Base-by-base conservation (phyloP, 2,329 filamentous ascomycete species). In the Fusarium paranaense region DNA sequence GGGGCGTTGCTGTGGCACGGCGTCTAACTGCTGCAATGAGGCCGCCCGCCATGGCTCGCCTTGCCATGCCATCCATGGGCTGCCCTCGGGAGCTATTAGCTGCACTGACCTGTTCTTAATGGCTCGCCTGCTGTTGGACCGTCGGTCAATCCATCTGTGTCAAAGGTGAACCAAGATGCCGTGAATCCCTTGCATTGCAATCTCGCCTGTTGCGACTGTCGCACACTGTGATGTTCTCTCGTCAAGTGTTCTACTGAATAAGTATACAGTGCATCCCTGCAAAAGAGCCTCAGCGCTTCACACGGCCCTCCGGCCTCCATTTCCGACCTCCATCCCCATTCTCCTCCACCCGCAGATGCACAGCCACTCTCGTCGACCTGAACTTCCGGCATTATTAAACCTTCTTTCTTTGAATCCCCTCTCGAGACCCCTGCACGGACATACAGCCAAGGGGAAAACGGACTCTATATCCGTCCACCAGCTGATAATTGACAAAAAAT, bases 281-380 rank as follows among this genome's bases (percentile, higher is more conserved):
- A 16, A 30, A 27, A 45, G 58, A 59, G 33, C 56, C 22, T 37
- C 38, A 42, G 32, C 9, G 22, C 42, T 45, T 64, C 38, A 37
- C 61, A 50, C 59, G 64, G 38, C 18, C 45, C 47, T 40, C 32
- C 56, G 42, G 18, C 40, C 30, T 27, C 56, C 33, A 27, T 40
- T 27, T 50, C 45, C 45, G 45, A 50, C 14, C 45, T 50, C 47
- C 35, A 58, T 52, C 38, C 32, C 63, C 60, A 61, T 69, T 60
- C 69, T 74, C 71, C 64, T 54, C 54, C 61, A 58, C 64, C 35
- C 71, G 68, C 64, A 71, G 42, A 42, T 74, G 66, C 72, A 73
- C 72, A 73, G 72, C 72, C 72, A 75, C 72, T 56, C 52, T 68
- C n/a, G 25, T 57, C 57, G 72, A 68, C 72, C 72, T 75, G 72